Conservation (phyloP, 495 filamentous ascomycete genomes). For the Halenospora varia region DNA sequence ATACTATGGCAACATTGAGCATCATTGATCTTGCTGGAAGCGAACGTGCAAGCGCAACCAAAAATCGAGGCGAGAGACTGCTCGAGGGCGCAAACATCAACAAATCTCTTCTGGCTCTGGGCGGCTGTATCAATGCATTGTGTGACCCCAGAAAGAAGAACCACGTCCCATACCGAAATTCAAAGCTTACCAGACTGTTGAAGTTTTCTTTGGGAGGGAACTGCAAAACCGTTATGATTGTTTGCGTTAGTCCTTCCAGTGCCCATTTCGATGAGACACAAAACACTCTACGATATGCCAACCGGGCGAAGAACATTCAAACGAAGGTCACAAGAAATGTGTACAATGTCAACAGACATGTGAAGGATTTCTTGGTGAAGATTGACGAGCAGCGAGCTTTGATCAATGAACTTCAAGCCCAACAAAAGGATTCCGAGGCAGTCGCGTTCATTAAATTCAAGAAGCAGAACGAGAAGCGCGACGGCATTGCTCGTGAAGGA, state of each 20-base stretch:
- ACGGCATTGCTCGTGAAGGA: constrained; percentile 73
- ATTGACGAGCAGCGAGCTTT: constrained; percentile 92
- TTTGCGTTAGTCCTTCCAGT: constrained; percentile 95
- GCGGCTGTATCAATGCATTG: constrained; percentile 97
- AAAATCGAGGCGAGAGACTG: constrained; percentile 89
- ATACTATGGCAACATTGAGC: constrained; percentile 95
- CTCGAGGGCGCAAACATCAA: constrained; percentile 99
- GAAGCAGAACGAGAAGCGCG: constrained; percentile 82
- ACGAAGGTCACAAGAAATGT: constrained; percentile 98
- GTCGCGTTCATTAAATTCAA: constrained; percentile 84
- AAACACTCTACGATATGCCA: constrained; percentile 96
- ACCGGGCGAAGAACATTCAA: constrained; percentile 98
- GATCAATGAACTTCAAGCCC: constrained; percentile 89
- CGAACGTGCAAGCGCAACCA: constrained; percentile 93
- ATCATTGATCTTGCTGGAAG: constrained; percentile 98
- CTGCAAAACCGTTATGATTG: constrained; percentile 99
- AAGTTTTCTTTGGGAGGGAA: constrained; percentile 98
- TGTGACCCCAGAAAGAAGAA: constrained; percentile 91
- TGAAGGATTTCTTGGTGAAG: constrained; percentile 97
- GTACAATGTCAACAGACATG: constrained; percentile 98
- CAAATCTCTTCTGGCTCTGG: constrained; percentile 90
- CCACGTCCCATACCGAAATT: constrained; percentile 96
- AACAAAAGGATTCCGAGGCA: constrained; percentile 87
- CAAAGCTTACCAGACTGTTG: constrained; percentile 90
- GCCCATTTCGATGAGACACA: constrained; percentile 98